Base-by-base conservation (phyloP, 2,329 filamentous ascomycete genomes). In the Xylariaceae sp. region DNA sequence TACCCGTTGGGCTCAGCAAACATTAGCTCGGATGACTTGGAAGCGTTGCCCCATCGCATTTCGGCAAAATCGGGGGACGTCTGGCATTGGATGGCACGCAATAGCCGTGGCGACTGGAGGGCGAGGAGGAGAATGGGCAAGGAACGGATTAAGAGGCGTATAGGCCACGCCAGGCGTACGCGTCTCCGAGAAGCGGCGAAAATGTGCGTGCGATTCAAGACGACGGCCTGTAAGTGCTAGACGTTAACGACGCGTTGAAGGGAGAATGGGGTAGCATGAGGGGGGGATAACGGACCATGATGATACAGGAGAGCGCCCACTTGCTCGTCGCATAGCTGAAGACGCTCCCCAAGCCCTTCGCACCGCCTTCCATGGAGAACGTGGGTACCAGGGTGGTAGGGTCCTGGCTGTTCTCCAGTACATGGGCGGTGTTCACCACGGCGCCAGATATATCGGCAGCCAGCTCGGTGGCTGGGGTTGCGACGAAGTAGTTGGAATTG, bases 71-170 rank as follows among this genome's bases (percentile, higher is more conserved):
- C 78, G 10, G 87, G 81, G 9, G 88, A 90, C 0, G 92, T 96
- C 76, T 99, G 94, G 69, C 94, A 97, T 69, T 92, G 90, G 64
- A 97, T 90, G 1, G 90, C 91, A 68, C 92, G 89, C 4, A 97
- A 80, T 2, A 97, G 75, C 45, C 78, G 80, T 49, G 85, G 77
- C 18, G 87, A 85, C 69, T 97, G 90, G 41, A 83, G 74, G 4
- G 82, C 69, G 57, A 96, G 86, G 0, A 92, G 76, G 4, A 88
- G 45, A 48, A 96, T 87, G 0, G 92, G 90, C 2, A 87, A 71
- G 37, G 88, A 76, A 55, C 92, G 88, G 11, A 96, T 73, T 6
- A 85, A 72, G 3, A 95, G 74, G 49, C 91, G 85, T 55, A 87
- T 77, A 41, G 86, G 82, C 85, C 90, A 93, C 57, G 82, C 82